phyloP scores from a whole-genome alignment of 1,139 yeast species.

The Pichia sp. region DNA sequence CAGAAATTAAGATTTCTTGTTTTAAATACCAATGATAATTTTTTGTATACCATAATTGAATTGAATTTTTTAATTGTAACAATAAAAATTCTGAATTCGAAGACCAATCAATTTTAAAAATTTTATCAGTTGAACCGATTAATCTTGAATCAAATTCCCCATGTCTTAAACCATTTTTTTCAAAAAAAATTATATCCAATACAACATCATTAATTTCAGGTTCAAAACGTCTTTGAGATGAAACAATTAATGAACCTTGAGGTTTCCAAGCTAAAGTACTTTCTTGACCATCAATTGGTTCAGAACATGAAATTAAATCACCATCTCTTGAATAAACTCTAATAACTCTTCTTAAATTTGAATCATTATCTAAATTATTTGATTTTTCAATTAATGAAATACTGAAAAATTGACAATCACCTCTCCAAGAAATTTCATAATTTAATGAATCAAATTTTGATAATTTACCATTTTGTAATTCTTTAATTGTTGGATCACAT shows the following conservation, averaged over 20 bases:
- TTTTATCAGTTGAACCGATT: slow-evolving; percentile 35
- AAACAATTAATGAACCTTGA: slow-evolving; percentile 80
- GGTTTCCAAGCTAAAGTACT: slow-evolving; percentile 81
- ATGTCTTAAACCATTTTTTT: slow-evolving; percentile 87
- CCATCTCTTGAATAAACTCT: slow-evolving; percentile 82
- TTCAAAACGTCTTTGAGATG: slow-evolving; percentile 58
- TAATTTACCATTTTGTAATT: slow-evolving; percentile 60
- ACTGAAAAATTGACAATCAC: slow-evolving; percentile 83
- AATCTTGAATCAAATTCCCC: slow-evolving; percentile 76
- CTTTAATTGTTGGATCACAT: slow-evolving; percentile 89
- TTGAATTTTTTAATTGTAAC: slow-evolving; percentile 49
- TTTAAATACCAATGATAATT: slow-evolving; percentile 96
- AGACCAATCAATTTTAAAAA: slow-evolving; percentile 60
- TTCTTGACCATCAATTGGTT: slow-evolving; percentile 82
- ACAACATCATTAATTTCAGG: slow-evolving; percentile 42
- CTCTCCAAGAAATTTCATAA: slow-evolving; percentile 78
- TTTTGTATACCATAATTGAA: slow-evolving; percentile 86
- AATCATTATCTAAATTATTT: slow-evolving; percentile 23
- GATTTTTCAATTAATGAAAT: slow-evolving; percentile 57
- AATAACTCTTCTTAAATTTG: slow-evolving; percentile 61
- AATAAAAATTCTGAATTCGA: slow-evolving; percentile 75
- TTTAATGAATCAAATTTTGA: slow-evolving; percentile 46
- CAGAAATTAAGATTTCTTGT: slow-evolving; percentile 51
- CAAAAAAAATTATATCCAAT: slow-evolving; percentile 70
- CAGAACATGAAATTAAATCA: slow-evolving; percentile 74